phyloP scores from a whole-genome alignment of 2,329 filamentous ascomycete genomes.

The Ceratocystis harringtonii region DNA sequence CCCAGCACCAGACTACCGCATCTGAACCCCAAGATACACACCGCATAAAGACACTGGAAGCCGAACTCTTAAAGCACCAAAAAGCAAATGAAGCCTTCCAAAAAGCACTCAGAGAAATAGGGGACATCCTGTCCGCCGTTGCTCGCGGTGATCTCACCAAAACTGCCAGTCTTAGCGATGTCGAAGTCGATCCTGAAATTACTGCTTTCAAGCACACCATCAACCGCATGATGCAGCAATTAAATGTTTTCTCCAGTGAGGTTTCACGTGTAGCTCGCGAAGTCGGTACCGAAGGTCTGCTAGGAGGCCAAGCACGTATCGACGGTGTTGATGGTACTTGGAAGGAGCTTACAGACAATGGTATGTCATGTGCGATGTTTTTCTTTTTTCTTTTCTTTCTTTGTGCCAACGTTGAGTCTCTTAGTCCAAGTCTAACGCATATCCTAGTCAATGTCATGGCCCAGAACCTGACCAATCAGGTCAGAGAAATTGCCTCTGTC shows the following conservation, averaged over 20 bases:
- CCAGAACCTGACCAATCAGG: conserved; percentile 68
- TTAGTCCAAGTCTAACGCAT: conserved; percentile 29
- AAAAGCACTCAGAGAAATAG: conserved; percentile 90
- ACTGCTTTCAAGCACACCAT: conserved; percentile 96
- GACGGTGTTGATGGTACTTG: conserved; percentile 91
- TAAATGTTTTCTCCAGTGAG: conserved; percentile 92
- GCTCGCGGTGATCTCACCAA: conserved; percentile 91
- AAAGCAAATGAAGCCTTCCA: conserved; percentile 98
- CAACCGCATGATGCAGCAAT: conserved; percentile 97
- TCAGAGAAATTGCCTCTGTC: conserved; percentile 72
- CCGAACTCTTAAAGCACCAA: conserved; percentile 91
- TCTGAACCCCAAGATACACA: conserved; percentile 76
- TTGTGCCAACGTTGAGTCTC: neutral
- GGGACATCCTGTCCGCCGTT: conserved; percentile 91
- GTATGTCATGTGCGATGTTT: conserved; percentile 27
- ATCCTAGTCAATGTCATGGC: conserved; percentile 62
- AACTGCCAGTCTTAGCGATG: conserved; percentile 87
- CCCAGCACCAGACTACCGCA: conserved; percentile 55
- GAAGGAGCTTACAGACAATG: conserved; percentile 88
- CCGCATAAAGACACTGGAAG: conserved; percentile 71
- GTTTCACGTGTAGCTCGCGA: conserved; percentile 89
- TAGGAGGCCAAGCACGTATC: conserved; percentile 87
- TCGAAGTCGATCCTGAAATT: conserved; percentile 97
- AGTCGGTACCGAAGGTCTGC: conserved; percentile 86
- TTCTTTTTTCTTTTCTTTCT: neutral